Base-by-base conservation (phyloP, 208 protist species). In the Acanthamoeba castellanii region DNA sequence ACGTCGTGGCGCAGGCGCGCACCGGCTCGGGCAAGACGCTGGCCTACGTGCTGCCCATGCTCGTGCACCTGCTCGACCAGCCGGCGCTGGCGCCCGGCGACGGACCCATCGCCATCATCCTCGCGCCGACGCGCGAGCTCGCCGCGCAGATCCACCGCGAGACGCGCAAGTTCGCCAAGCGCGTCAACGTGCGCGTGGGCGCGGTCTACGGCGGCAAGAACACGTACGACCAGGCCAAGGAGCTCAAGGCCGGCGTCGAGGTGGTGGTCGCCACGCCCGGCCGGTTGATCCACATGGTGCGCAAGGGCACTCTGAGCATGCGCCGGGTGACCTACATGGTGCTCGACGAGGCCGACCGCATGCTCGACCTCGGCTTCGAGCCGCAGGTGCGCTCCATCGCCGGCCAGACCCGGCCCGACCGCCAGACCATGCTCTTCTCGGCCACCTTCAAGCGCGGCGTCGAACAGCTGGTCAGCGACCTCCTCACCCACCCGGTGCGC, bases 11-110 rank as follows among this genome's bases (percentile, higher is more conserved):
- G 27, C 97, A 98, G 20, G 97, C 97, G 0, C 94, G 97, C 61
- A 99, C 98, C 30, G 98, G 98, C 37, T 98, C 97, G 8, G 98
- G 98, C 25, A 99, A 99, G 94, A 99, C 98, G 66, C 96, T 98
- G 7, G 97, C 97, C 27, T 99, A 98, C 92, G 37, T 98, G 22
- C 93, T 98, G 30, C 98, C 98, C 22, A 95, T 98, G 30, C 92
- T 99, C 42, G n/a, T 96, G 30, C 97, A 96, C 52, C 96, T 99
- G 11, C 3, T 96, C n/a, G 98, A 96, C 18, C 98, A 98, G 94
- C 82, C 59, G 1, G 66, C 34, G 30, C n/a, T 50, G 2, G 25
- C 92, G n/a, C 45, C 72, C 8, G 97, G 97, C 27, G 97, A 99
- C 16, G 97, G 98, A 16, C 98, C 98, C 59, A 97, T 98, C 70